Evolutionary conservation across 164 flowering plant species (phyloP), one percentile per base, ranked within the genome.

Genomic region (Tinospora cordifolia): DNA sequence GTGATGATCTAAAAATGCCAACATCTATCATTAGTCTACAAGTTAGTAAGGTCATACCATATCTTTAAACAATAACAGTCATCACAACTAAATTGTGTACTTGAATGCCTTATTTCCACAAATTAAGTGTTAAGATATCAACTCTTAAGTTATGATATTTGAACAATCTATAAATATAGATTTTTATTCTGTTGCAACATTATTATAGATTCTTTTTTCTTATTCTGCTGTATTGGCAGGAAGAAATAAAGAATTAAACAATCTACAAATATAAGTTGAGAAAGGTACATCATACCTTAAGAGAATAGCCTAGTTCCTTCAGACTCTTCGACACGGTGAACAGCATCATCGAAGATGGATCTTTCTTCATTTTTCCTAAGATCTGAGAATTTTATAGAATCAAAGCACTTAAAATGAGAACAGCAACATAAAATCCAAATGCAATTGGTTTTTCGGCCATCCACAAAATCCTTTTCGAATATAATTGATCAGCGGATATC

Each of bases 281-380:
- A 30, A 30, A 30, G 36, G 36, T 30, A 30, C n/a, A 54, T 21
- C 60, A n/a, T 54, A 90, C 98, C 96, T 84, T 83, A 69, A 87
- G 39, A 64, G 41, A 68, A 80, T 93, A 93, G 39, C 97, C 97
- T 57, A 88, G 87, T 62, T 62, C 78, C 73, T 80, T 81, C 27
- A 93, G 78, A 69, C 84, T 87, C 84, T 86, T 88, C 75, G 82
- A 72, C 78, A 91, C 83, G 46, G 97, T 86, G 77, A 84, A 74
- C 71, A 93, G 72, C 92, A 86, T 81, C 79, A 93, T 73, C 1
- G 89, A 75, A 19, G 72, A 77, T 1, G 97, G 83, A 79, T 85
- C 83, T 51, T 78, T 84, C 75, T 81, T 77, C 89, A 83, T 79
- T 71, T 80, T 85, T 59, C 90, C 97, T 59, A 91, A 67, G 65